These are phyloP conservation scores for Monosporascus sp. DNA, from an alignment of 2,329 filamentous ascomycete species.

Conservation along the genomic window DNA sequence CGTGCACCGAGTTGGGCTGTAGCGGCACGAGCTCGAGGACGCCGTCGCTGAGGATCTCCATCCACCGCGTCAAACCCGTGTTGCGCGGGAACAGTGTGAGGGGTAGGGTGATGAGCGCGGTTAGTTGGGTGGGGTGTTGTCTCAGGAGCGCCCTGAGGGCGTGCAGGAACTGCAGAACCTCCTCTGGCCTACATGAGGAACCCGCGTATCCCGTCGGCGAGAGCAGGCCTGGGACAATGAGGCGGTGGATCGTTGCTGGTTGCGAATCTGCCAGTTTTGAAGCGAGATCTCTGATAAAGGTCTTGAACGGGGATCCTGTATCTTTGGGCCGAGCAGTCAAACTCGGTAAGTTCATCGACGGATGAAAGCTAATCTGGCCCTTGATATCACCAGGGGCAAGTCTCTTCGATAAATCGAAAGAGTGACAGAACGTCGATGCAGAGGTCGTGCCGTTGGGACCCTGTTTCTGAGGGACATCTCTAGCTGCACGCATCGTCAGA, in stretches of 20 bases:
- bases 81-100: constrained; percentile 73
- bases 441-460: constrained; percentile 11
- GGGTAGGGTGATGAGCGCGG: constrained; percentile 72
- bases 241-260: constrained; percentile 64
- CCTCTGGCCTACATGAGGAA: constrained; percentile 61
- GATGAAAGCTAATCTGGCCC: constrained; percentile 50
- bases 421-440: constrained; percentile 58
- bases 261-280: constrained; percentile 53
- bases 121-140: constrained; percentile 58
- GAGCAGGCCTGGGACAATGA: constrained; percentile 79
- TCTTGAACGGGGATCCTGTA: constrained; percentile 51
- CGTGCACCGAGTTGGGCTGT: constrained; percentile 48
- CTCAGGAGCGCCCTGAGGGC: constrained; percentile 70
- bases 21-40: constrained; percentile 79
- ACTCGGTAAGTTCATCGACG: constrained; percentile 24
- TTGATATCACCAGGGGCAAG: constrained; percentile 46
- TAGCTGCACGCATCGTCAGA: constrained; percentile 17
- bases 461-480: constrained; percentile 20
- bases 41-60: constrained; percentile 79
- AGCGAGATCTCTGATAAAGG: constrained; percentile 57
- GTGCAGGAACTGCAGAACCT: constrained; percentile 78
- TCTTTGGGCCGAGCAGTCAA: constrained; percentile 12
- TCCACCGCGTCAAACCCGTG: constrained; percentile 75
- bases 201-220: constrained; percentile 81
- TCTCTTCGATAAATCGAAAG: constrained; percentile 66